Conservation (phyloP, 225 moss, liverwort and hornwort species). For the Rhytidiadelphus loreus region DNA sequence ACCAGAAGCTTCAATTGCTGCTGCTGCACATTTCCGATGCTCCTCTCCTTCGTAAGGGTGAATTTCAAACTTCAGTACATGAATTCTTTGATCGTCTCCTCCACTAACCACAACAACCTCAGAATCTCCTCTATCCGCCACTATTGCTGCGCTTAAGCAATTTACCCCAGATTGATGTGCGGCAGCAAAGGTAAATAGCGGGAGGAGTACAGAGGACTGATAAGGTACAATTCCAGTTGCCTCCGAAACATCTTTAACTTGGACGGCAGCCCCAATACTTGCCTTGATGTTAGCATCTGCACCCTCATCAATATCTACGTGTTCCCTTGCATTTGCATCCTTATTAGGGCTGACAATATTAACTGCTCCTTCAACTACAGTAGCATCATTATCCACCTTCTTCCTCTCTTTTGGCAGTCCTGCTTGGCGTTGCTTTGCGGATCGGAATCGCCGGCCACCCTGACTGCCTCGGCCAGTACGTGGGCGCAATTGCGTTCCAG, state of each 20-base stretch:
- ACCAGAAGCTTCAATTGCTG: neutral
- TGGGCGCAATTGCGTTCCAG: conserved; percentile 45
- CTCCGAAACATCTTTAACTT: neutral
- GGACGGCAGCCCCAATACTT: neutral
- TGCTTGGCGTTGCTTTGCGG: conserved; percentile 20
- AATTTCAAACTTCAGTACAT: conserved; percentile 39
- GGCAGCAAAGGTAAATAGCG: conserved; percentile 33
- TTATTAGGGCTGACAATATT: neutral
- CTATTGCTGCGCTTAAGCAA: conserved; percentile 60
- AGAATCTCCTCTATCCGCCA: conserved; percentile 1
- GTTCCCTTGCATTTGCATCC: neutral
- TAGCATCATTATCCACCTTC: neutral
- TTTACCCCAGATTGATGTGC: conserved; percentile 97
- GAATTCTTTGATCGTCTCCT: conserved; percentile 86
- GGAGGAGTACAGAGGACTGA: conserved; percentile 22
- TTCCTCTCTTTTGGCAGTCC: conserved; percentile 8
- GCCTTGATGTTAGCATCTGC: neutral
- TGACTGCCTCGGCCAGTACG: conserved; percentile 89
- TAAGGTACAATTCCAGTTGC: neutral
- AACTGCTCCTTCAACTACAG: neutral
- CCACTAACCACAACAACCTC: conserved; percentile 66
- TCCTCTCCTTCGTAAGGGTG: neutral
- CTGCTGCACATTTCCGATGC: neutral
- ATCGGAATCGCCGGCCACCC: conserved; percentile 71
- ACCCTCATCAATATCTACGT: neutral